Evolutionary conservation across 2,329 filamentous ascomycete species (phyloP).

Genomic region (Cyclaneusma minus): DNA sequence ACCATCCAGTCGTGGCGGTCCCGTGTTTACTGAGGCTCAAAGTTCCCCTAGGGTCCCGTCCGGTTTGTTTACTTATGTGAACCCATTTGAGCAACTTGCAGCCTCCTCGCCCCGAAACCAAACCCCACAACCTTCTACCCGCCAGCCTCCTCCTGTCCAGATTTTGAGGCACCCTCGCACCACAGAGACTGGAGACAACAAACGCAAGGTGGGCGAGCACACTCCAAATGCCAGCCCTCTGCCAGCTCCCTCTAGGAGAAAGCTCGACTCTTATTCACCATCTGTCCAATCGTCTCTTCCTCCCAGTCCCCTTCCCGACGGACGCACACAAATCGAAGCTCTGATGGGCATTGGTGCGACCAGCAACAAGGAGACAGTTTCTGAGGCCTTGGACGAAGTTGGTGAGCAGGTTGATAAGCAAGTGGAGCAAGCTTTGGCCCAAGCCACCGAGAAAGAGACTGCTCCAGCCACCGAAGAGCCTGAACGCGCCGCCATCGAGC

Average conservation of each 20-base stretch:
- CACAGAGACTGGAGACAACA: constrained; percentile 10
- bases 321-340: constrained; percentile 21
- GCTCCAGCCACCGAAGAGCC: constrained; percentile 29
- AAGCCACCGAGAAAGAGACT: constrained; percentile 15
- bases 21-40: too few relatives aligned
- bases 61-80: constrained; percentile 50
- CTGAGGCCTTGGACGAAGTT: constrained; percentile 52
- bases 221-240: constrained; percentile 11
- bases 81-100: constrained; percentile 56
- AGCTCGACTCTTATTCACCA: constrained; percentile 12
- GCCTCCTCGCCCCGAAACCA: constrained; percentile 47
- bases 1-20: too few relatives aligned
- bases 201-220: constrained; percentile 15
- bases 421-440: constrained; percentile 49
- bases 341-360: constrained; percentile 16
- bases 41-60: constrained; percentile 8
- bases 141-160: constrained; percentile 13
- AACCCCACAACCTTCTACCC: constrained; percentile 27
- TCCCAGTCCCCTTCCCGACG: constrained; percentile 15
- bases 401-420: constrained; percentile 42
- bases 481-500: constrained; percentile 29
- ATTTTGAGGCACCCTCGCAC: constrained; percentile 17
- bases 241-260: constrained; percentile 15
- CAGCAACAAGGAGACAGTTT: constrained; percentile 46
- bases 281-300: constrained; percentile 10